phyloP scores from a whole-genome alignment of 805 yeast genomes.

The Debaryomyces maramus region DNA sequence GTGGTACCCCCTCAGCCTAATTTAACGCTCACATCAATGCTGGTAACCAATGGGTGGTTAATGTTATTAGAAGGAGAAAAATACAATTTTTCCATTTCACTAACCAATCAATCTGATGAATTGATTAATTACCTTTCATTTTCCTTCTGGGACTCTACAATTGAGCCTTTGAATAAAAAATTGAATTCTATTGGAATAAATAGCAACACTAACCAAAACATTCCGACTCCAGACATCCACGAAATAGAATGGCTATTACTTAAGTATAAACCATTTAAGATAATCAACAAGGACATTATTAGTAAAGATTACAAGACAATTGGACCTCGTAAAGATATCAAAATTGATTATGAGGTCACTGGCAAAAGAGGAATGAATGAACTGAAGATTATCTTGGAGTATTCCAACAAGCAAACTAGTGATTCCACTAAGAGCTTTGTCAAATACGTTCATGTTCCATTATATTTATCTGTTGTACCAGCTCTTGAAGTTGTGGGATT shows the following conservation, averaged over 20 bases:
- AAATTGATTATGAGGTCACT: conserved; percentile 54
- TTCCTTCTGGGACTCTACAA: conserved; percentile 70
- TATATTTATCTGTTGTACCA: conserved; percentile 67
- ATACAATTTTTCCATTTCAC: conserved; percentile 45
- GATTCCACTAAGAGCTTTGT: conserved; percentile 29
- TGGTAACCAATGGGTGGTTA: conserved; percentile 62
- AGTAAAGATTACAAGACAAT: conserved; percentile 37
- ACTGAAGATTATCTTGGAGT: conserved; percentile 65
- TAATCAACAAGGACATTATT: conserved; percentile 48
- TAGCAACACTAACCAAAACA: conserved; percentile 22
- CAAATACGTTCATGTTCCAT: conserved; percentile 65
- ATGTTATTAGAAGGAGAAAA: conserved; percentile 82
- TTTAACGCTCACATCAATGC: conserved; percentile 50
- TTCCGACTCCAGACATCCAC: conserved; percentile 63
- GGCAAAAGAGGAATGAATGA: conserved; percentile 76
- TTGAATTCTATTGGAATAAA: conserved; percentile 33
- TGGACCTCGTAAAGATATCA: conserved; percentile 40
- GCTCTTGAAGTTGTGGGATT: conserved; percentile 74
- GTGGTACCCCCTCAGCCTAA: conserved; percentile 58
- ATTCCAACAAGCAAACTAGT: conserved; percentile 39
- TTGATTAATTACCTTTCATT: conserved; percentile 58
- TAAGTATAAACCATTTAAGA: conserved; percentile 55
- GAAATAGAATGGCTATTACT: conserved; percentile 72
- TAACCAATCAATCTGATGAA: conserved; percentile 61
- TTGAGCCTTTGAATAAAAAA: conserved; percentile 59